Evolutionary conservation across 805 yeast species (phyloP).

Genomic region (Candida chilensis): DNA sequence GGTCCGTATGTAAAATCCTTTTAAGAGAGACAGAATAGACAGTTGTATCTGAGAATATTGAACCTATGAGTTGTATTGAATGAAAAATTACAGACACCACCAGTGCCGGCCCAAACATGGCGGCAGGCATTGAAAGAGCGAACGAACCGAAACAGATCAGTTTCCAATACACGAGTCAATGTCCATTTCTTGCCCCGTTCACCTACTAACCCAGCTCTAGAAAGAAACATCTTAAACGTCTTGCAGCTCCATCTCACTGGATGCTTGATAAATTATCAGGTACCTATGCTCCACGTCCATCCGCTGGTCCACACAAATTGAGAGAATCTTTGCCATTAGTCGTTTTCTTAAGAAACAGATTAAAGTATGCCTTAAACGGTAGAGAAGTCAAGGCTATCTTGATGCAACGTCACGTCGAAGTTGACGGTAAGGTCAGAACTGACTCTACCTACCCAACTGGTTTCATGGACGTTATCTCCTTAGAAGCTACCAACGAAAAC

Average conservation of each 20-base stretch:
- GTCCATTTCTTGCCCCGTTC: too few relatives aligned
- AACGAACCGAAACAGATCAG: too few relatives aligned
- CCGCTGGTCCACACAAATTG: slow-evolving; percentile 99
- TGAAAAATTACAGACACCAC: too few relatives aligned
- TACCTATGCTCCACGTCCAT: slow-evolving; percentile 99
- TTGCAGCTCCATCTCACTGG: slow-evolving; percentile 99
- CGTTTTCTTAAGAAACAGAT: slow-evolving; percentile 96
- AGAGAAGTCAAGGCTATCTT: slow-evolving; percentile 97
- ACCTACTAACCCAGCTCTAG: too few relatives aligned
- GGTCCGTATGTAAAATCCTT: too few relatives aligned
- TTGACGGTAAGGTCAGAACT: slow-evolving; percentile 99
- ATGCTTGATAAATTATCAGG: slow-evolving; percentile 99
- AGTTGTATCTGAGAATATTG: too few relatives aligned
- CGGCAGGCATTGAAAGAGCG: too few relatives aligned
- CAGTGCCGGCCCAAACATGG: too few relatives aligned
- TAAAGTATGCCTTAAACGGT: slow-evolving; percentile 98
- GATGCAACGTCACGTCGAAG: slow-evolving; percentile 97
- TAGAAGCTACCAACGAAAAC: slow-evolving; percentile 98
- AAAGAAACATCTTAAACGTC: slow-evolving; percentile 98
- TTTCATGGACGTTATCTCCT: slow-evolving; percentile 96
- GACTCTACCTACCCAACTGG: slow-evolving; percentile 99
- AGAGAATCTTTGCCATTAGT: slow-evolving; percentile 97
- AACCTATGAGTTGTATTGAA: too few relatives aligned
- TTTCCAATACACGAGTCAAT: too few relatives aligned
- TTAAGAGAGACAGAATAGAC: too few relatives aligned